Evolutionary conservation across 2,329 filamentous ascomycete genomes (phyloP).

Genomic region (Xylaria sp.): DNA sequence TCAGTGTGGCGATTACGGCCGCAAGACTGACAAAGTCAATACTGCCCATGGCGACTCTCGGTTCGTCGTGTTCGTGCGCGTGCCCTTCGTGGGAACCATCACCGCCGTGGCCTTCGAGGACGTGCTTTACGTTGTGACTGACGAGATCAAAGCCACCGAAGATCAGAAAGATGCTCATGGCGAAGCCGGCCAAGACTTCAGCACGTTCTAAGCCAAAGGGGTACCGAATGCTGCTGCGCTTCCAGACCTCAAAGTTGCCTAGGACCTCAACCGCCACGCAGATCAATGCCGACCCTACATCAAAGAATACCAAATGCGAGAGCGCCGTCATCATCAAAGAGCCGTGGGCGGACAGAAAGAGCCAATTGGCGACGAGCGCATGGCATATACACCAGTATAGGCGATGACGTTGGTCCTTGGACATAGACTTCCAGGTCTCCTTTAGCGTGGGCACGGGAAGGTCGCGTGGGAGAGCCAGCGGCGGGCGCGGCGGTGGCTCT

Average conservation of each 20-base stretch:
- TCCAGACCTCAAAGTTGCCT: constrained; percentile 98
- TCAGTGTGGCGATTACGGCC: constrained; percentile 82
- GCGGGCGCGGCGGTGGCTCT: constrained; percentile 85
- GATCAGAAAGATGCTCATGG: constrained; percentile 94
- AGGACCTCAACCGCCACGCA: constrained; percentile 94
- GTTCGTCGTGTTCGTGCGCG: constrained; percentile 60
- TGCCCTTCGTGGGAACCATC: constrained; percentile 72
- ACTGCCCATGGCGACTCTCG: constrained; percentile 74
- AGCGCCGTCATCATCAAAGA: constrained; percentile 92
- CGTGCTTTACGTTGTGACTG: constrained; percentile 91
- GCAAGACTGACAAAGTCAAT: constrained; percentile 84
- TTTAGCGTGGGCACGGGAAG: constrained; percentile 89
- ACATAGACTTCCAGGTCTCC: constrained; percentile 92
- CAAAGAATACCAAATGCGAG: constrained; percentile 93
- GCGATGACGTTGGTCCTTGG: constrained; percentile 82
- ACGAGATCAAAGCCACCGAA: constrained; percentile 98
- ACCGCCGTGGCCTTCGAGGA: constrained; percentile 77
- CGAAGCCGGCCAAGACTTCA: constrained; percentile 94
- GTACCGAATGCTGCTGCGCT: constrained; percentile 88
- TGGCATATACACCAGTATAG: constrained; percentile 93
- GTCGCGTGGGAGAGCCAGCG: constrained; percentile 88
- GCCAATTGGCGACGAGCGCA: constrained; percentile 81
- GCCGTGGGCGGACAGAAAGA: constrained; percentile 86
- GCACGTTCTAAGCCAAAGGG: constrained; percentile 93
- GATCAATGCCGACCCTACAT: constrained; percentile 89